A percentile compares a stretch with the other conserved stretches of the same genome.
phyloP scores from a whole-genome alignment of 2,329 filamentous ascomycete species.

The Biscogniauxia sp. region DNA sequence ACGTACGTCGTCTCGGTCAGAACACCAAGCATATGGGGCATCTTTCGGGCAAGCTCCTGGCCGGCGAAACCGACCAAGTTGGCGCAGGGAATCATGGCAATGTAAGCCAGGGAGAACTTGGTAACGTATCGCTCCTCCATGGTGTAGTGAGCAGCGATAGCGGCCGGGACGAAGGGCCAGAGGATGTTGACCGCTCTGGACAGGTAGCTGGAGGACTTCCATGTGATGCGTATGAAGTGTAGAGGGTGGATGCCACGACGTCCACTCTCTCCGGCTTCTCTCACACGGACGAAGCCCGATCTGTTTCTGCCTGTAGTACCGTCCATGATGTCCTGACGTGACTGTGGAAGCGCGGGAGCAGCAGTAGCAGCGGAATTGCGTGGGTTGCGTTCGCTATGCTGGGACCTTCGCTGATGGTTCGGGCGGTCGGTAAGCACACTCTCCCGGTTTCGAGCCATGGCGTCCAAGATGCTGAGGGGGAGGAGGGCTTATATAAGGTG shows the following conservation, averaged over 20 bases:
- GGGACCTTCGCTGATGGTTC: slow-evolving; percentile 16
- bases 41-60: slow-evolving; percentile 68
- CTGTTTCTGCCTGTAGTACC: slow-evolving; percentile 14
- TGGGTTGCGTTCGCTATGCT: slow-evolving; percentile 20
- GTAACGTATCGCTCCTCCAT: slow-evolving; percentile 49
- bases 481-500: neutral
- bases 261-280: slow-evolving; percentile 61
- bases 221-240: slow-evolving; percentile 63
- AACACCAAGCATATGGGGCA: slow-evolving; percentile 70
- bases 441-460: slow-evolving; percentile 9
- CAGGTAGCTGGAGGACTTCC: slow-evolving; percentile 59
- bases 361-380: slow-evolving; percentile 10
- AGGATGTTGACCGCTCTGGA: slow-evolving; percentile 68
- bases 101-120: slow-evolving; percentile 69
- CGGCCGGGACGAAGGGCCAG: slow-evolving; percentile 72
- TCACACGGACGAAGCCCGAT: slow-evolving; percentile 29
- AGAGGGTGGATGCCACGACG: slow-evolving; percentile 62
- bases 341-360: slow-evolving; percentile 22
- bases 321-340: slow-evolving; percentile 21
- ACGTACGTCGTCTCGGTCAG: slow-evolving; percentile 56
- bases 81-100: slow-evolving; percentile 75
- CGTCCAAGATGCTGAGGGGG: neutral
- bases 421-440: slow-evolving; percentile 15
- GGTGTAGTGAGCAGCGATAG: slow-evolving; percentile 58
- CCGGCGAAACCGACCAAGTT: slow-evolving; percentile 75